phyloP scores from a whole-genome alignment of 106 monocot genomes.

The Allium fistulosum region DNA sequence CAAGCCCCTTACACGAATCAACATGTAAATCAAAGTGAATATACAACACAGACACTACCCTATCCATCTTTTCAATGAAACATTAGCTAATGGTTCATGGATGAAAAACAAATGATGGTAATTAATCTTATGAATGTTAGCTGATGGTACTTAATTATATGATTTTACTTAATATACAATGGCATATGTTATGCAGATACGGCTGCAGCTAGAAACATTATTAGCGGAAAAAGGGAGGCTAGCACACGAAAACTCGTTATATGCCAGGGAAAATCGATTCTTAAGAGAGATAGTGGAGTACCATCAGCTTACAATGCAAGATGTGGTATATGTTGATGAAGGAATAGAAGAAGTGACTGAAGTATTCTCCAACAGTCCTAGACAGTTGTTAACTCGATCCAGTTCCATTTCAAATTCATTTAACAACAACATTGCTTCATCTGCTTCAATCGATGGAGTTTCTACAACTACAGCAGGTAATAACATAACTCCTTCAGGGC shows the following conservation, averaged over 20 bases:
- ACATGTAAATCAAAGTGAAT: no score
- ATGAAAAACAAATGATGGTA: no score
- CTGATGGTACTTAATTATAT: no score
- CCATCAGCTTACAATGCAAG: conserved; percentile 71
- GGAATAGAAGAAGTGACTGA: conserved; percentile 44
- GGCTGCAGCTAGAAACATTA: conserved; percentile 66
- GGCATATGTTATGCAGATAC: conserved; percentile 23
- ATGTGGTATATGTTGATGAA: conserved; percentile 56
- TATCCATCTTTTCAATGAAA: no score
- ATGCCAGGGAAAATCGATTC: conserved; percentile 60
- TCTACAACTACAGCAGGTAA: background rate
- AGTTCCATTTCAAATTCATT: conserved; percentile 3
- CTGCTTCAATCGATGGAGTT: background rate
- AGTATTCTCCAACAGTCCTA: conserved; percentile 20
- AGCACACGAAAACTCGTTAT: conserved; percentile 54
- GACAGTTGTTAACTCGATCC: background rate
- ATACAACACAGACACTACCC: no score
- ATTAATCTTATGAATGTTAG: no score
- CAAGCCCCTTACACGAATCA: no score
- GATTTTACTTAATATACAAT: no score
- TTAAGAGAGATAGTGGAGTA: conserved; percentile 73
- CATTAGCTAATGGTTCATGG: no score
- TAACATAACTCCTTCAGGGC: background rate
- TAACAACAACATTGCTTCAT: background rate
- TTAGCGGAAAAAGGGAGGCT: conserved; percentile 58